Conservation (phyloP, 306 rosid species). For the Vigna nakashimae region DNA sequence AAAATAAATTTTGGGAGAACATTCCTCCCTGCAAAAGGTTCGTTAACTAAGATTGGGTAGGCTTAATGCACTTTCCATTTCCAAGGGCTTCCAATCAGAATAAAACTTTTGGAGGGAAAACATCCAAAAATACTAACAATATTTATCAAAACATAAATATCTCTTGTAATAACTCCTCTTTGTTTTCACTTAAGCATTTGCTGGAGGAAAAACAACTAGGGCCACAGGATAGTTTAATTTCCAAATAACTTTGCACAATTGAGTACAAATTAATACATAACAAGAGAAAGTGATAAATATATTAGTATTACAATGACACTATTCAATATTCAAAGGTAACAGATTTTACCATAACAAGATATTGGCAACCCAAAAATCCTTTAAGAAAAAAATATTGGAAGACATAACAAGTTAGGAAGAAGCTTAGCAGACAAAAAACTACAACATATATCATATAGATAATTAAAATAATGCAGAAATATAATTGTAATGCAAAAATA, state of each 20-base stretch:
- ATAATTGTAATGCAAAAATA: too few relatives aligned
- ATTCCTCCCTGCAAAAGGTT: too few relatives aligned
- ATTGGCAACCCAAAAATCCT: too few relatives aligned
- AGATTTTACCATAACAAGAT: slow-evolving; percentile 12
- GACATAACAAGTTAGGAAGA: too few relatives aligned
- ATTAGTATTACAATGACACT: slow-evolving; percentile 26
- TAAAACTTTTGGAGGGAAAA: not conserved
- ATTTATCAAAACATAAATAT: not conserved
- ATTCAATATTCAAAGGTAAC: slow-evolving; percentile 28
- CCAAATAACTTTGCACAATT: slow-evolving; percentile 26
- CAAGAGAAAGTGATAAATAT: not conserved
- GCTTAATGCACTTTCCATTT: not conserved
- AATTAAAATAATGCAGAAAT: too few relatives aligned
- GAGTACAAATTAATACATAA: slow-evolving; percentile 33
- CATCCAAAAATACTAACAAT: not conserved
- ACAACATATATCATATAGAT: too few relatives aligned
- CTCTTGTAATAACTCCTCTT: not conserved
- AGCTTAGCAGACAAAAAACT: too few relatives aligned
- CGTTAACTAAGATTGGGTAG: not conserved
- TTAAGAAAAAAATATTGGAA: too few relatives aligned
- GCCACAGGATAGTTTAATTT: slow-evolving; percentile 5
- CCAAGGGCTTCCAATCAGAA: too few relatives aligned
- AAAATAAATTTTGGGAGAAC: not conserved
- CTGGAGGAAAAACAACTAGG: not conserved
- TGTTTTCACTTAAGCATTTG: slow-evolving; percentile 1